Conservation (phyloP, 176 grass and related monocot species). For the Guadua angustifolia region DNA sequence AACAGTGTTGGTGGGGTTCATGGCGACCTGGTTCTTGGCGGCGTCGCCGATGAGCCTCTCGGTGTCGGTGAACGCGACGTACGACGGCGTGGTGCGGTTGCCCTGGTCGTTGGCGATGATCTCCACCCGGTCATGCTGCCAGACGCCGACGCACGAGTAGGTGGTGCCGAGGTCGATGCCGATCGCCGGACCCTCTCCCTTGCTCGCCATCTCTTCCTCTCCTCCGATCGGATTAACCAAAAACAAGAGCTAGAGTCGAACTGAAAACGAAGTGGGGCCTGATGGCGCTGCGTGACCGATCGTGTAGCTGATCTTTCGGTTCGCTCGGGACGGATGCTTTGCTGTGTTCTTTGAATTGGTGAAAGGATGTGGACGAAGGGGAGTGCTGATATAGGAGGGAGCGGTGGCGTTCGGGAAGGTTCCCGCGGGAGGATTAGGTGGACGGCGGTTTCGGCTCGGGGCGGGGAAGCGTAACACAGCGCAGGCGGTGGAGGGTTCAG, state of each 20-base stretch:
- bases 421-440: slow-evolving; percentile 36
- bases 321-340: not conserved
- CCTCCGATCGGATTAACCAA: no score
- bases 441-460: not conserved
- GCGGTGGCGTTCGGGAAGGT: slow-evolving; percentile 48
- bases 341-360: not conserved
- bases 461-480: no score
- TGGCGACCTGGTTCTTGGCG: slow-evolving; percentile 94
- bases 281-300: not conserved
- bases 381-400: slow-evolving; percentile 7
- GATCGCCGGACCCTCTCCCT: slow-evolving; percentile 72
- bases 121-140: slow-evolving; percentile 86
- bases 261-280: not conserved
- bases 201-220: no score
- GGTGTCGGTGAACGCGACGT: slow-evolving; percentile 72
- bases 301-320: not conserved
- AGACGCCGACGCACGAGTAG: slow-evolving; percentile 87
- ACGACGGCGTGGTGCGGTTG: slow-evolving; percentile 87
- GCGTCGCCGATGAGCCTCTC: slow-evolving; percentile 86
- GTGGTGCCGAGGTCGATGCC: slow-evolving; percentile 92
- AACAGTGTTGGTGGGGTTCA: slow-evolving; percentile 90
- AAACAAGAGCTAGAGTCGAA: not conserved
- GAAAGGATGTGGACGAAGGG: not conserved
- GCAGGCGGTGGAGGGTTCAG: slow-evolving; percentile 46
- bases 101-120: slow-evolving; percentile 97